These are phyloP conservation scores for Boletus reticuloceps DNA, from an alignment of 768 basidiomycete species.

Conservation along the genomic window DNA sequence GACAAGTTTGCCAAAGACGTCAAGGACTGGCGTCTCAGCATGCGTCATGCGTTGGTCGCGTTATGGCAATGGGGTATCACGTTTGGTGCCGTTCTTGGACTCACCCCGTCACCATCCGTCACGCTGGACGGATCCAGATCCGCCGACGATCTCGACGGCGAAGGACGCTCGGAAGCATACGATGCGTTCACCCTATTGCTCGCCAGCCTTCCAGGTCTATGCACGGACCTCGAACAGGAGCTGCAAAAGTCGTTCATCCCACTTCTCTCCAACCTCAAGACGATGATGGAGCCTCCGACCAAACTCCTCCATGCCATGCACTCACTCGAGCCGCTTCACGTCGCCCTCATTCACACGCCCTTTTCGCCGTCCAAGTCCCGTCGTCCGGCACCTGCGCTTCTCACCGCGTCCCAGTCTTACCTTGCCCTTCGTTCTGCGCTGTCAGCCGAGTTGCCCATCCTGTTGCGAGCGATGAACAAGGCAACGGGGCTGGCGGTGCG, in stretches of 20 bases:
- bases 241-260: constrained; percentile 55
- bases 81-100: constrained; percentile 67
- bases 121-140: constrained; percentile 5
- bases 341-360: constrained; percentile 64
- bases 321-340: constrained; percentile 70
- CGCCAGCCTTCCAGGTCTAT: constrained; percentile 51
- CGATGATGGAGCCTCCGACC: constrained; percentile 58
- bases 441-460: constrained; percentile 64
- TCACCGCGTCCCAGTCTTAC: constrained; percentile 75
- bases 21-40: constrained; percentile 60
- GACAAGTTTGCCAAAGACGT: constrained; percentile 59
- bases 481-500: constrained; percentile 54
- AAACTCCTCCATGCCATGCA: constrained; percentile 71
- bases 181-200: constrained; percentile 67
- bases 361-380: constrained; percentile 51
- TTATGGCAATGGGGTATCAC: constrained; percentile 61
- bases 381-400: constrained; percentile 61
- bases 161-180: constrained; percentile 55
- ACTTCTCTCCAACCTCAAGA: constrained; percentile 55
- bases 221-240: constrained; percentile 49
- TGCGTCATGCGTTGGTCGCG: constrained; percentile 45
- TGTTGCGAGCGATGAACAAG: constrained; percentile 55
- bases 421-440: constrained; percentile 74
- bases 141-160: constrained; percentile 17
- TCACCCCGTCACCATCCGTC: constrained; percentile 39